Conservation (phyloP, 2,329 filamentous ascomycete species). For the Pestalotiopsis sp. region DNA sequence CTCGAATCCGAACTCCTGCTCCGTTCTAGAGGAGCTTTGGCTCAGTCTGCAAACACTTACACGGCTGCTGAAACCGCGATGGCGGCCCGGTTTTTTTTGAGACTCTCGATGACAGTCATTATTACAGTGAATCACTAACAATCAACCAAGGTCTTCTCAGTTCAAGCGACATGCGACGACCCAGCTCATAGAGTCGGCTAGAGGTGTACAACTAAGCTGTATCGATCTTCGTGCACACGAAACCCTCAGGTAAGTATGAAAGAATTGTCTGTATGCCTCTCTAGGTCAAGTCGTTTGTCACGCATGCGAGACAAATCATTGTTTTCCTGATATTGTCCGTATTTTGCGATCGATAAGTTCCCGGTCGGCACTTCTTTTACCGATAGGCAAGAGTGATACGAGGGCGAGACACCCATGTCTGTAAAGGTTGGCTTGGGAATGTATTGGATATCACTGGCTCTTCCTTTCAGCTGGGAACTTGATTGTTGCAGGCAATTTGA, state of each 20-base stretch:
- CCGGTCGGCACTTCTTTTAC: background rate
- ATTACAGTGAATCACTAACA: background rate
- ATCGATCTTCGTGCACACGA: background rate
- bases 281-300: background rate
- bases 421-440: no score
- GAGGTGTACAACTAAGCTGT: background rate
- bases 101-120: background rate
- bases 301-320: background rate
- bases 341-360: background rate
- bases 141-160: background rate
- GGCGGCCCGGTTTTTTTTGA: background rate
- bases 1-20: background rate
- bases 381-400: background rate
- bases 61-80: slow-evolving; percentile 4
- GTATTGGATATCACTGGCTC: no score
- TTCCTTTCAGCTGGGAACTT: no score
- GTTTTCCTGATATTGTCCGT: background rate
- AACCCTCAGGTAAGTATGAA: background rate
- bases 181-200: background rate
- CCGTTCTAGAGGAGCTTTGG: background rate
- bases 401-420: background rate
- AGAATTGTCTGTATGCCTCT: background rate
- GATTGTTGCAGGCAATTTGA: background rate
- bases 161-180: background rate
- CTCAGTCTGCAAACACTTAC: background rate